phyloP scores from a whole-genome alignment of 192 early-diverging fungal species.

The Pecoramyces ruminantium region DNA sequence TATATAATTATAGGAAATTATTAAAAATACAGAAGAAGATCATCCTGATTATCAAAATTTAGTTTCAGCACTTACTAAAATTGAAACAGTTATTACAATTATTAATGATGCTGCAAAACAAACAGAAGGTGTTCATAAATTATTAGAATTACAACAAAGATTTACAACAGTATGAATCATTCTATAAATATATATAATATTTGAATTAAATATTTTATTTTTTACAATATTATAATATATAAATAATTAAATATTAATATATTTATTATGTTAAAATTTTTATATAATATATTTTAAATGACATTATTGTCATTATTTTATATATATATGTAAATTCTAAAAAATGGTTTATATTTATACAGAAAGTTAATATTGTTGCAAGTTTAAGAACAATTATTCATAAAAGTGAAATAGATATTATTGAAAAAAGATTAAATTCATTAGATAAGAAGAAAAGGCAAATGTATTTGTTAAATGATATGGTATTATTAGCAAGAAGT shows the following conservation, averaged over 20 bases:
- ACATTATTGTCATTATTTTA: too few species aligned
- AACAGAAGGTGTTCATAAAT: conserved; percentile 29
- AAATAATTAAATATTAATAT: not conserved
- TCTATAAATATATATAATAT: too few species aligned
- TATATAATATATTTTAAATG: too few species aligned
- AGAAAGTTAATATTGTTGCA: conserved; percentile 30
- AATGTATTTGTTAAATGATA: conserved; percentile 35
- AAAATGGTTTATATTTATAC: not conserved
- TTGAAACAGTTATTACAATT: conserved; percentile 33
- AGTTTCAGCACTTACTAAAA: conserved; percentile 19
- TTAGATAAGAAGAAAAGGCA: conserved; percentile 20
- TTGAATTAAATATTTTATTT: too few species aligned
- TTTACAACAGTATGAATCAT: conserved; percentile 14
- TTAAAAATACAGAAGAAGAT: conserved; percentile 20
- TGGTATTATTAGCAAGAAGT: conserved; percentile 27
- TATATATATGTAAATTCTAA: too few species aligned
- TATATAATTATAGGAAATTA: conserved; percentile 9
- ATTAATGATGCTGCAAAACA: conserved; percentile 33
- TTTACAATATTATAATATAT: conserved; percentile 1
- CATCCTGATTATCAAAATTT: conserved; percentile 25
- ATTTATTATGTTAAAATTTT: too few species aligned
- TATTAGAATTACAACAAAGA: conserved; percentile 25
- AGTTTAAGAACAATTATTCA: conserved; percentile 22
- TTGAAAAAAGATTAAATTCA: conserved; percentile 2
- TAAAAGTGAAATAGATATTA: conserved; percentile 14